Conservation (phyloP, 2,329 filamentous ascomycete genomes). For the Coniochaeta hoffmannii region DNA sequence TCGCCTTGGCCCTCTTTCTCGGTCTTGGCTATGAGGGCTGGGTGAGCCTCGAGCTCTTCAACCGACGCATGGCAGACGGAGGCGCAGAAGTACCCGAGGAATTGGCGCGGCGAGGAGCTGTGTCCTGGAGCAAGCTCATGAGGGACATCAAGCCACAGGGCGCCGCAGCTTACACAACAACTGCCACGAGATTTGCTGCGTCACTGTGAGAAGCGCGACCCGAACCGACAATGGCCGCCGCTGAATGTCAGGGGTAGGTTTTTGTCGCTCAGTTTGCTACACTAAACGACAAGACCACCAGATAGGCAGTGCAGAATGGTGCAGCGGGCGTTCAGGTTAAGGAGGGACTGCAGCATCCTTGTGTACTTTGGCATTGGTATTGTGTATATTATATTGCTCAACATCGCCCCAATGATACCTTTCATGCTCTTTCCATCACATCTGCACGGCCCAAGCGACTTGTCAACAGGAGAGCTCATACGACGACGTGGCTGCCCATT, state of each 20-base stretch:
- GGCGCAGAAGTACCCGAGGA: constrained; percentile 43
- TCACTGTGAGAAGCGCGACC: constrained; percentile 19
- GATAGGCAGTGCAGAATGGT: not conserved
- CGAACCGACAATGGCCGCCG: too few relatives aligned
- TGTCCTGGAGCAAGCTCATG: constrained; percentile 42
- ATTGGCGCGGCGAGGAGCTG: constrained; percentile 34
- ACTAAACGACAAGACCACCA: not conserved
- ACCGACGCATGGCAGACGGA: constrained; percentile 46
- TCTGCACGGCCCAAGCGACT: too few relatives aligned
- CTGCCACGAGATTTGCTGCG: constrained; percentile 21
- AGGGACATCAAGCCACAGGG: constrained; percentile 15
- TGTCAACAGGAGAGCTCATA: too few relatives aligned
- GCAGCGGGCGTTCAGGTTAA: not conserved
- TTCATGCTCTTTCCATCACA: not conserved
- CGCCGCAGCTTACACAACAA: not conserved
- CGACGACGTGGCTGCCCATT: too few relatives aligned
- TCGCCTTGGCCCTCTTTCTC: constrained; percentile 54
- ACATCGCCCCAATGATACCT: not conserved
- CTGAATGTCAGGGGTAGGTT: too few relatives aligned
- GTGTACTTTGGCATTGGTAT: not conserved
- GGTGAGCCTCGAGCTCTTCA: constrained; percentile 67
- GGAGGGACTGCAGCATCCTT: not conserved
- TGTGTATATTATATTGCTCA: not conserved
- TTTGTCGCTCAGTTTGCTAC: not conserved
- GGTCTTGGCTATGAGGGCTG: constrained; percentile 61